Conservation (phyloP, 768 basidiomycete species). For the Suillus occidentalis region DNA sequence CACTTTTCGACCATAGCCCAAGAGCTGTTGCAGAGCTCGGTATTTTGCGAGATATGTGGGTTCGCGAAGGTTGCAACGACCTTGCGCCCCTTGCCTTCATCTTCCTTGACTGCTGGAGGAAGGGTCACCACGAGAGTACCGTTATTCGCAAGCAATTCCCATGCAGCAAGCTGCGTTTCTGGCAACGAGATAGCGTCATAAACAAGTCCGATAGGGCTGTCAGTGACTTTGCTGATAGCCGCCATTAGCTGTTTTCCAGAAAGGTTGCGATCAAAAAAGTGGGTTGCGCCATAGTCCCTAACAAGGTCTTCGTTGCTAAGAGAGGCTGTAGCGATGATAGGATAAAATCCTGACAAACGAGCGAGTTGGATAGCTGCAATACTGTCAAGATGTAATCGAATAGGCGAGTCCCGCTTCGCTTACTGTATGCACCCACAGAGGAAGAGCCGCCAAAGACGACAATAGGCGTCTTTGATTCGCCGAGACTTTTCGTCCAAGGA, state of each 20-base stretch:
- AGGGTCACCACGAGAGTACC: slow-evolving; percentile 35
- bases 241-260: slow-evolving; percentile 16
- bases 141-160: slow-evolving; percentile 31
- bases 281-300: slow-evolving; percentile 40
- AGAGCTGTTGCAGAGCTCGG: slow-evolving; percentile 12
- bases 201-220: slow-evolving; percentile 21
- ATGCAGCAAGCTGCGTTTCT: slow-evolving; percentile 36
- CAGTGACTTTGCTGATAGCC: slow-evolving; percentile 29
- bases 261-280: slow-evolving; percentile 37
- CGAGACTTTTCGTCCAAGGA: slow-evolving; percentile 34
- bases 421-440: slow-evolving; percentile 49
- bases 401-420: slow-evolving; percentile 13
- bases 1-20: slow-evolving; percentile 25
- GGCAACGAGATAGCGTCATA: slow-evolving; percentile 34
- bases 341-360: slow-evolving; percentile 38
- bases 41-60: slow-evolving; percentile 23
- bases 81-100: slow-evolving; percentile 21
- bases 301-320: slow-evolving; percentile 30
- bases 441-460: slow-evolving; percentile 49
- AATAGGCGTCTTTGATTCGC: slow-evolving; percentile 42
- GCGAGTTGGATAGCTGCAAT: slow-evolving; percentile 40
- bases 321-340: slow-evolving; percentile 43
- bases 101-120: slow-evolving; percentile 22
- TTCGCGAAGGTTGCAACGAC: slow-evolving; percentile 22
- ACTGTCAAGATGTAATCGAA: slow-evolving; percentile 5